Percentiles rank a stretch among this genome's conserved stretches.
phyloP scores from a whole-genome alignment of 768 basidiomycete genomes.

The Tephrocybe sp. region DNA sequence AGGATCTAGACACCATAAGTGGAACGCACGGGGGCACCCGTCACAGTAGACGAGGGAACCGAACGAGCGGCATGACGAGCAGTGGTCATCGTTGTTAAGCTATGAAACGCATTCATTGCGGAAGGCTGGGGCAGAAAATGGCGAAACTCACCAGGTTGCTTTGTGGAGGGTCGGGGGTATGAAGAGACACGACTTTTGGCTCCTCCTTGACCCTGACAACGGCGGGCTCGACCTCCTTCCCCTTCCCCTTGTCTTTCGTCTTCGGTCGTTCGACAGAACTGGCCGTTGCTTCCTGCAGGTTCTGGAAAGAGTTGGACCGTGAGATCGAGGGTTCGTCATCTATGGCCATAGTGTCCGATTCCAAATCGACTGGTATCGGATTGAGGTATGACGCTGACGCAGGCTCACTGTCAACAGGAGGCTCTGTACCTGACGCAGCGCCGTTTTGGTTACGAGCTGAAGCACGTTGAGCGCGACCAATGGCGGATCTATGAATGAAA shows the following conservation, averaged over 20 bases:
- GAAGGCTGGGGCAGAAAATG: not conserved
- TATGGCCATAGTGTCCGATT: constrained; percentile 49
- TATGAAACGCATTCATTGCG: constrained; percentile 20
- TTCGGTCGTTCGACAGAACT: constrained; percentile 31
- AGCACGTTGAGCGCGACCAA: constrained; percentile 72
- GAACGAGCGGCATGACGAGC: constrained; percentile 77
- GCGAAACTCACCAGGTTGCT: constrained; percentile 37
- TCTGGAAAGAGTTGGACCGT: constrained; percentile 59
- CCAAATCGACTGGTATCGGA: constrained; percentile 46
- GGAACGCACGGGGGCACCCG: constrained; percentile 94
- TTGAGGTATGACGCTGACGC: constrained; percentile 39
- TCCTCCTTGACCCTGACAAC: constrained; percentile 53
- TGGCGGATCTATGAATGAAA: constrained; percentile 43
- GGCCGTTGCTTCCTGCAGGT: constrained; percentile 33
- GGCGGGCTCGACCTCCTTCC: constrained; percentile 42
- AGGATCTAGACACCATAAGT: constrained; percentile 95
- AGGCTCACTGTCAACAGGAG: constrained; percentile 35
- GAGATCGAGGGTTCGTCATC: constrained; percentile 64
- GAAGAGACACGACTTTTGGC: constrained; percentile 42
- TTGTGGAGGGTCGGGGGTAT: constrained; percentile 45
- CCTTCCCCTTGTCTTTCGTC: constrained; percentile 57
- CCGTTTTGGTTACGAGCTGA: constrained; percentile 66
- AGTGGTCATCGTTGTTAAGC: constrained; percentile 79
- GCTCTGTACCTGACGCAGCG: constrained; percentile 35
- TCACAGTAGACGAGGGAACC: constrained; percentile 96